A percentile compares a stretch with the other conserved stretches of the same genome.
Conservation (phyloP, 106 monocot species). For the Dactylorhiza incarnata region DNA sequence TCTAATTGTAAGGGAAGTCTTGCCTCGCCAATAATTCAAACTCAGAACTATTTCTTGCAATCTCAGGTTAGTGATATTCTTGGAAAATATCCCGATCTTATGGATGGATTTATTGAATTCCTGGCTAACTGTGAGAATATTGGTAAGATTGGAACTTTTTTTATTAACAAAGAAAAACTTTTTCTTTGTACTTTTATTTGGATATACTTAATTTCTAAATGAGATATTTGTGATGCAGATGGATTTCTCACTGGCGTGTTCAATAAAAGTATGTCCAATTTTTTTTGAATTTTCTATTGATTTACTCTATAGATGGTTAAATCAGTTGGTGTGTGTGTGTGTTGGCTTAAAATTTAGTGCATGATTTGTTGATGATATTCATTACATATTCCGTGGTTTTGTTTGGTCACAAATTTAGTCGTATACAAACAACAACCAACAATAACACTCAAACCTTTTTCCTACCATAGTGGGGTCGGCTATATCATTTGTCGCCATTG, state of each 20-base stretch:
- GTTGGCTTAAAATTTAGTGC: too few species aligned
- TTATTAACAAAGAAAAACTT: not conserved
- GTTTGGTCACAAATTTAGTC: too few species aligned
- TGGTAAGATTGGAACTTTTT: slow-evolving; percentile 24
- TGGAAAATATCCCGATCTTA: slow-evolving; percentile 66
- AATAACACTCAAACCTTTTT: too few species aligned
- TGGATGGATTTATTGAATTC: slow-evolving; percentile 69
- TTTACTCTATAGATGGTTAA: not conserved
- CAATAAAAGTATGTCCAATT: slow-evolving; percentile 57
- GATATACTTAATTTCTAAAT: slow-evolving; percentile 6
- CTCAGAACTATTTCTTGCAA: not conserved
- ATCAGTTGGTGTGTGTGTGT: not conserved
- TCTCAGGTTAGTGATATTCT: slow-evolving; percentile 59
- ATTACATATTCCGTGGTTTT: not conserved
- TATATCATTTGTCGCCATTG: too few species aligned
- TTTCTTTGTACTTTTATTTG: slow-evolving; percentile 4
- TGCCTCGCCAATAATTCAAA: not conserved
- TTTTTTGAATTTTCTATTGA: not conserved
- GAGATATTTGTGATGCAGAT: slow-evolving; percentile 32
- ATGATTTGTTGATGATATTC: too few species aligned
- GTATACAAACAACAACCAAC: too few species aligned
- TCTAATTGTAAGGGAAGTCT: not conserved
- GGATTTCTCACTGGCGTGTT: slow-evolving; percentile 60
- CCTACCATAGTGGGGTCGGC: too few species aligned
- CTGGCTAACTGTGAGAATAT: slow-evolving; percentile 52